These are phyloP conservation scores for Stenocarpella maydis DNA, from an alignment of 2,329 filamentous ascomycete species.

Conservation along the genomic window DNA sequence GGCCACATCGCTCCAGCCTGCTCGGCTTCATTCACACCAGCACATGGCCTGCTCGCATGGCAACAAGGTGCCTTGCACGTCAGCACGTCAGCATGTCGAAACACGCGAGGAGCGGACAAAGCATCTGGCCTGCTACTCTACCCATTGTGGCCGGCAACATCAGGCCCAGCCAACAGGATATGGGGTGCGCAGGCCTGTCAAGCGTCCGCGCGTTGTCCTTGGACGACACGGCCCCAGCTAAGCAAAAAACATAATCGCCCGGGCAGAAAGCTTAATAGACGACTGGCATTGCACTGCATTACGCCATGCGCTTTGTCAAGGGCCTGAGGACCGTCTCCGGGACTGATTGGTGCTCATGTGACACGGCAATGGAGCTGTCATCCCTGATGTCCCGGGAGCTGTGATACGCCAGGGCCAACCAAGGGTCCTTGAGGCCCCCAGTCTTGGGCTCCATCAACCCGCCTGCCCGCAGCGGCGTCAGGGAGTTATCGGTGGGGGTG, in stretches of 20 bases:
- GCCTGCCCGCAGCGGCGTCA: too few species aligned
- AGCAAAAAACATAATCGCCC: neutral
- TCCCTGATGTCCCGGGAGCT: constrained; percentile 6
- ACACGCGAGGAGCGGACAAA: neutral
- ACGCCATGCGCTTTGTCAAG: constrained; percentile 15
- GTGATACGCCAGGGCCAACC: neutral
- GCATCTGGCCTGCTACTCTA: neutral
- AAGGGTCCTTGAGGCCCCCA: neutral
- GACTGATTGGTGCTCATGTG: constrained; percentile 23
- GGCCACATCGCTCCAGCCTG: neutral
- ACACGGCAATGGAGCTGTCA: constrained; percentile 15
- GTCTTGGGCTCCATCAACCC: neutral
- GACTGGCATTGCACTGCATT: constrained; percentile 19
- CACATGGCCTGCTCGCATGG: too few species aligned
- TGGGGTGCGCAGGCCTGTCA: neutral
- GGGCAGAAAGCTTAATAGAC: constrained; percentile 16
- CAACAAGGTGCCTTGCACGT: neutral
- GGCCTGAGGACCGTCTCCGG: neutral
- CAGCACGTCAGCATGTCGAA: constrained; percentile 6
- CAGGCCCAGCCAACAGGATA: constrained; percentile 1
- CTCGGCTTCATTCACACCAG: neutral
- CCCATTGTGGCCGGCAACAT: neutral
- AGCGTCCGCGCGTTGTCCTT: neutral
- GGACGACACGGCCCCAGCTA: neutral
- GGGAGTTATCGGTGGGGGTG: too few species aligned